Conservation (phyloP, 306 rosid species). For the Sechiopsis laciniata region DNA sequence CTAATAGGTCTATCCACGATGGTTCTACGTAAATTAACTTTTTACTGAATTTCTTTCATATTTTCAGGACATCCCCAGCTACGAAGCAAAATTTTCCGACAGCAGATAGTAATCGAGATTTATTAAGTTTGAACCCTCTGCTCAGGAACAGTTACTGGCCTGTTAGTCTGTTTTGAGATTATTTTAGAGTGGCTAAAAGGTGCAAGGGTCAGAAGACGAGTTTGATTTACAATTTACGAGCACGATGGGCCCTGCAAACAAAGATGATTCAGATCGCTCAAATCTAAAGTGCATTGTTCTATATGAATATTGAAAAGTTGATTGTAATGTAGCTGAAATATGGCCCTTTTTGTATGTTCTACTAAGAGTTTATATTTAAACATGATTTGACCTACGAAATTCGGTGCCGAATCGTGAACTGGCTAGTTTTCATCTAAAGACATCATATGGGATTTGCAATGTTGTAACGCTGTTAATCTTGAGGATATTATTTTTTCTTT, state of each 20-base stretch:
- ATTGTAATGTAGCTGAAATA: neutral
- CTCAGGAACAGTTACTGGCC: neutral
- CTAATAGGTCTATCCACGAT: too few species aligned
- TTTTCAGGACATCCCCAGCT: constrained; percentile 21
- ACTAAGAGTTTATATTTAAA: neutral
- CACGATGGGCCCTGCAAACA: neutral
- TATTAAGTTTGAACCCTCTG: neutral
- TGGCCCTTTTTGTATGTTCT: constrained; percentile 7
- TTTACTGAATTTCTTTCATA: neutral
- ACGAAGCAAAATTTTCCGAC: constrained; percentile 21
- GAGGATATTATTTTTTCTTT: too few species aligned
- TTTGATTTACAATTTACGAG: neutral
- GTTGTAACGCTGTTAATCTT: neutral
- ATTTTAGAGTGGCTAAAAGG: neutral
- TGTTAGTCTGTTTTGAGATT: neutral
- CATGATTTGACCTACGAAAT: neutral
- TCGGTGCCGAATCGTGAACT: neutral
- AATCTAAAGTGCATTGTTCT: neutral
- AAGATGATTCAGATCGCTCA: neutral
- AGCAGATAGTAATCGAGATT: neutral
- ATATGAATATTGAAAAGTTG: constrained; percentile 11
- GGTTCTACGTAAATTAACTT: neutral
- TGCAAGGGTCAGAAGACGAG: neutral
- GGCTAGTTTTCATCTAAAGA: neutral
- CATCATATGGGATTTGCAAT: neutral